Evolutionary conservation across 192 early-diverging fungal species (phyloP), one percentile per base, ranked within the genome.

Genomic region (Phycomyces nitens): DNA sequence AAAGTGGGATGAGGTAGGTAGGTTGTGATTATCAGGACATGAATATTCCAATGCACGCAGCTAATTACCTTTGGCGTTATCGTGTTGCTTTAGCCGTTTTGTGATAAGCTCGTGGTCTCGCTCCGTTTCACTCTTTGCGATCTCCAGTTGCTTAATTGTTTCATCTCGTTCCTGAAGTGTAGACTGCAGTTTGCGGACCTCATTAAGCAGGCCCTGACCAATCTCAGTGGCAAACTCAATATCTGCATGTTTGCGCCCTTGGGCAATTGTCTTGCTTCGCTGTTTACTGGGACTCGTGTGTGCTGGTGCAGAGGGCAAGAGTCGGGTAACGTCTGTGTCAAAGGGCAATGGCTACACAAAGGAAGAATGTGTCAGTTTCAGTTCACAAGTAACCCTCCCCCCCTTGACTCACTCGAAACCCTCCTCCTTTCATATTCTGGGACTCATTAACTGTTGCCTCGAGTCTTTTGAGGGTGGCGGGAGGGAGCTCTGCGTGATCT

Each of bases 1-100:
- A 43, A 44, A 50, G 18, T 59, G 8, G 29, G 29, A 7, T 34
- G 29, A 34, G 29, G 29, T 7, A n/a, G n/a, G n/a, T n/a, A n/a
- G 29, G 7, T 34, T 34, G 29, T 34, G 7, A 34, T 5, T 34
- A 7, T 34, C 29, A 34, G 2, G 29, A 7, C 7, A 34, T 34
- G 29, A n/a, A 34, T 34, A 34, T 34, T 34, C 2, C 3, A 34
- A 7, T 34, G 29, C 29, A 34, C 29, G 29, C 41, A 54, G 40
- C 12, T 15, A 0, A 27, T 49, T 70, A 85, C 83, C 81, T 72
- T 85, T 76, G 39, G 57, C 66, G 54, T 82, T 79, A 51, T 85
- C 79, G 5, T 69, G 24, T 38, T 75, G 70, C 18, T 75, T 69
- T 8, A 80, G 27, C 21, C 79, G 72, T 53, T 77, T 81, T 42